Conservation (phyloP, 345 rosid genomes). For the Populus euphratica region DNA sequence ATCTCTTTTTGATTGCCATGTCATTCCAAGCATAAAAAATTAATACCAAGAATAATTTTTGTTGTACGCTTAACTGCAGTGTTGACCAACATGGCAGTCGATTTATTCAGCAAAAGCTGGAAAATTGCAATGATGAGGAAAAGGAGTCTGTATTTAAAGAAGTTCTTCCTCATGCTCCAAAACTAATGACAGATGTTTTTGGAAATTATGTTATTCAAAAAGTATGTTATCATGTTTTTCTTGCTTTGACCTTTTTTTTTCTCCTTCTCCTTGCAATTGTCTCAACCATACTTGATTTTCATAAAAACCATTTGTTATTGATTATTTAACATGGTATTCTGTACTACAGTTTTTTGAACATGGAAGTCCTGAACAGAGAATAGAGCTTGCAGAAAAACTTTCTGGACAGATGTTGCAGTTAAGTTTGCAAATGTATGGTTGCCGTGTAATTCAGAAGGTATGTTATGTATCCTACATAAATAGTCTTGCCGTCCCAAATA, state of each 20-base stretch:
- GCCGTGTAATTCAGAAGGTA: conserved; percentile 99
- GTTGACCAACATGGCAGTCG: conserved; percentile 99
- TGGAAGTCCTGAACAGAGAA: conserved; percentile 82
- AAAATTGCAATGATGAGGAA: conserved; percentile 67
- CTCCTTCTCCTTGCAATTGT: conserved; percentile 7
- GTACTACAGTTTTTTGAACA: conserved; percentile 73
- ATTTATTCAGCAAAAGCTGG: conserved; percentile 94
- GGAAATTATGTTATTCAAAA: conserved; percentile 98
- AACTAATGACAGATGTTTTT: conserved; percentile 92
- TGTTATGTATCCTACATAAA: conserved; percentile 20
- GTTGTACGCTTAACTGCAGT: conserved; percentile 37
- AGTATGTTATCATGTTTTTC: conserved; percentile 28
- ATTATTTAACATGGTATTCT: no score
- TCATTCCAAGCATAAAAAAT: neutral
- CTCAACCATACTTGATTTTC: no score
- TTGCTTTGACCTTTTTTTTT: conserved; percentile 9
- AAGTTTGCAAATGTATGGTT: conserved; percentile 98
- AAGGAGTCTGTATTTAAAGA: conserved; percentile 81
- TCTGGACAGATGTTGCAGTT: conserved; percentile 77
- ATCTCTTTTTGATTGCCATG: conserved; percentile 16
- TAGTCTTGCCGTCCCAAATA: no score
- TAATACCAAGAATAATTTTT: neutral
- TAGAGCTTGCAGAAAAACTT: conserved; percentile 81
- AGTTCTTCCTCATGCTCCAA: conserved; percentile 87
- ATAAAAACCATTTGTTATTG: no score